These are phyloP conservation scores for Alternaria arborescens DNA, from an alignment of 2,329 filamentous ascomycete species.

Conservation along the genomic window DNA sequence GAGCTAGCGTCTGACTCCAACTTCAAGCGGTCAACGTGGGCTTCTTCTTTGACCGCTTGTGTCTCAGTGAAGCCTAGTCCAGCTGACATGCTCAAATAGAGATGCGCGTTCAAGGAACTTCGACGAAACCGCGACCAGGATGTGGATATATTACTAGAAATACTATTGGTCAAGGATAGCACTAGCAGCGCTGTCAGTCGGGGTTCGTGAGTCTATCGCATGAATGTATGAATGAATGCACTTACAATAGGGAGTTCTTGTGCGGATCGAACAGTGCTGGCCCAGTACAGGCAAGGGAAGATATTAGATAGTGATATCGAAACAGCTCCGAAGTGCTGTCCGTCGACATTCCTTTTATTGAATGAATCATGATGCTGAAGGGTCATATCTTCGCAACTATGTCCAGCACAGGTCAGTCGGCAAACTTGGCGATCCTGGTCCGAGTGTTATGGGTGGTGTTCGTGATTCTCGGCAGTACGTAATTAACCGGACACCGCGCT, in stretches of 20 bases:
- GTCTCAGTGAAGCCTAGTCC: conserved; percentile 1
- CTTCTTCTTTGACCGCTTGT: background rate
- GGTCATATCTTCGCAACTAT: background rate
- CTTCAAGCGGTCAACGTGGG: background rate
- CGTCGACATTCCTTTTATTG: background rate
- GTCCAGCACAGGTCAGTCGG: background rate
- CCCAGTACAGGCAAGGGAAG: background rate
- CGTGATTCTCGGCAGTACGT: background rate
- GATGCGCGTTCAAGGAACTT: background rate
- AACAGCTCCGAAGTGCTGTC: background rate
- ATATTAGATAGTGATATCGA: background rate
- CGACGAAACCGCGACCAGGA: background rate
- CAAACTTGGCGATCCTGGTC: background rate
- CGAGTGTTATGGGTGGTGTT: background rate
- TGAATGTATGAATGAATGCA: background rate
- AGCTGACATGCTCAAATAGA: conserved; percentile 8
- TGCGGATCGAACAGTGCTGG: background rate
- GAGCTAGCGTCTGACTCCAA: conserved; percentile 21
- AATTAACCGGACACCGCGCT: background rate
- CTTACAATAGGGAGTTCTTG: background rate
- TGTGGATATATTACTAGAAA: background rate
- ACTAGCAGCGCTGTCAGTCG: background rate
- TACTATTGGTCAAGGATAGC: background rate
- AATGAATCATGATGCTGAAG: background rate
- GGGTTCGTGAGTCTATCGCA: background rate